Percentiles rank a stretch among this genome's conserved stretches.
Conservation (phyloP, 2,329 filamentous ascomycete species). For the Aspergillus bombycis region DNA sequence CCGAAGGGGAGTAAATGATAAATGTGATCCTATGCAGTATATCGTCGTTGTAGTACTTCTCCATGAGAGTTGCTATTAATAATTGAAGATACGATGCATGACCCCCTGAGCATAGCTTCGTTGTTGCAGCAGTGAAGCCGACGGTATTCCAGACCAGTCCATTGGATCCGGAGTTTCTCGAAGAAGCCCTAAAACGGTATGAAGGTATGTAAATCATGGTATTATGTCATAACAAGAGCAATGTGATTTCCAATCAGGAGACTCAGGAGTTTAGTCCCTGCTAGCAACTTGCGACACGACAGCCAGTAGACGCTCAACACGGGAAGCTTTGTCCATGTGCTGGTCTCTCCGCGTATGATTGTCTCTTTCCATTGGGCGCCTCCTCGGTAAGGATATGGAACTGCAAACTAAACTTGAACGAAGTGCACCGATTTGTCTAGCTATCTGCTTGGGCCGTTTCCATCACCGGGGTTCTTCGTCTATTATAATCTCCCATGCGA, state of each 20-base stretch:
- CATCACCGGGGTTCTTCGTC: neutral
- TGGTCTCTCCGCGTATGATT: constrained; percentile 4
- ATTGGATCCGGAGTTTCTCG: neutral
- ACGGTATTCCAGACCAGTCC: neutral
- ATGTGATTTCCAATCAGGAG: neutral
- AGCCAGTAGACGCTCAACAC: neutral
- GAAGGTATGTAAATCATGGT: neutral
- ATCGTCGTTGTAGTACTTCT: neutral
- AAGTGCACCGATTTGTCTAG: neutral
- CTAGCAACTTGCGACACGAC: neutral
- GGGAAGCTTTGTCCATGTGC: constrained; percentile 14
- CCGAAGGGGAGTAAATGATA: neutral
- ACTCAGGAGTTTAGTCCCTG: neutral
- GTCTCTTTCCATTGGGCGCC: neutral
- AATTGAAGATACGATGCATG: neutral
- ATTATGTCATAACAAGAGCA: neutral
- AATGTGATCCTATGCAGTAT: neutral
- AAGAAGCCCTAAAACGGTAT: neutral
- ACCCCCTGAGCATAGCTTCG: neutral
- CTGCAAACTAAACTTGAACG: neutral
- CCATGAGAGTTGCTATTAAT: neutral
- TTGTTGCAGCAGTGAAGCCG: neutral
- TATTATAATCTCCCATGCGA: neutral
- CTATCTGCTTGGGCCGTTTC: neutral
- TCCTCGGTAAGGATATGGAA: neutral